Evolutionary conservation across 331 rosid genomes (phyloP).

Genomic region (Rosa hybrid): DNA sequence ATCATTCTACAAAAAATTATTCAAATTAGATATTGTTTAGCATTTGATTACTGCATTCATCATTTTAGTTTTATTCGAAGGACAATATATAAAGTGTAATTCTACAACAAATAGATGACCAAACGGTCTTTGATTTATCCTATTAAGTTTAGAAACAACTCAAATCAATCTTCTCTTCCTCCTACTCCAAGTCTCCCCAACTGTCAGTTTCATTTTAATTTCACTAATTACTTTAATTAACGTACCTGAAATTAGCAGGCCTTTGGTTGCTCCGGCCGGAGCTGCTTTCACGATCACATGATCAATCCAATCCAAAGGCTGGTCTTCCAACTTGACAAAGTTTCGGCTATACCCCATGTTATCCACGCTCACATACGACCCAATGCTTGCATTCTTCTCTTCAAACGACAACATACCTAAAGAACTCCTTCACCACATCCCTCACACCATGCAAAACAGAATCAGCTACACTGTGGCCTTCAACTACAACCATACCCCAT

Average conservation of each 20-base stretch:
- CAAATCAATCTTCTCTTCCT: background rate
- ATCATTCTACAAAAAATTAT: background rate
- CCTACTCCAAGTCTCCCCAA: background rate
- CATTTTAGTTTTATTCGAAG: too few species aligned
- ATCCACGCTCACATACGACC: slow-evolving; percentile 9
- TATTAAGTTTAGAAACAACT: too few species aligned
- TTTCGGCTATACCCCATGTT: slow-evolving; percentile 12
- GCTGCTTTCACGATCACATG: slow-evolving; percentile 9
- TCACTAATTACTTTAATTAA: background rate
- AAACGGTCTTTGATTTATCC: background rate
- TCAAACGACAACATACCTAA: slow-evolving; percentile 18
- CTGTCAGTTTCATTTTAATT: background rate
- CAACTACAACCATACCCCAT: slow-evolving; percentile 2
- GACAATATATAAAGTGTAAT: too few species aligned
- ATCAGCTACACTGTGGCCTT: background rate
- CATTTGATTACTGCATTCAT: too few species aligned
- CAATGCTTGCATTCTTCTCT: slow-evolving; percentile 19
- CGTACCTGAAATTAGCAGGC: slow-evolving; percentile 8
- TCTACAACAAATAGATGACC: too few species aligned
- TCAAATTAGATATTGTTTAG: too few species aligned
- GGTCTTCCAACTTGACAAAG: slow-evolving; percentile 16
- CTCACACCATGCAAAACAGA: slow-evolving; percentile 4
- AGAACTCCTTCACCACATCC: slow-evolving; percentile 12
- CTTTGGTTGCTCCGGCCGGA: slow-evolving; percentile 11
- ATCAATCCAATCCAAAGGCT: slow-evolving; percentile 16